Evolutionary conservation across 1,139 yeast genomes (phyloP), one percentile per base, ranked within the genome.

Genomic region (Groenewaldozyma auringiensis): DNA sequence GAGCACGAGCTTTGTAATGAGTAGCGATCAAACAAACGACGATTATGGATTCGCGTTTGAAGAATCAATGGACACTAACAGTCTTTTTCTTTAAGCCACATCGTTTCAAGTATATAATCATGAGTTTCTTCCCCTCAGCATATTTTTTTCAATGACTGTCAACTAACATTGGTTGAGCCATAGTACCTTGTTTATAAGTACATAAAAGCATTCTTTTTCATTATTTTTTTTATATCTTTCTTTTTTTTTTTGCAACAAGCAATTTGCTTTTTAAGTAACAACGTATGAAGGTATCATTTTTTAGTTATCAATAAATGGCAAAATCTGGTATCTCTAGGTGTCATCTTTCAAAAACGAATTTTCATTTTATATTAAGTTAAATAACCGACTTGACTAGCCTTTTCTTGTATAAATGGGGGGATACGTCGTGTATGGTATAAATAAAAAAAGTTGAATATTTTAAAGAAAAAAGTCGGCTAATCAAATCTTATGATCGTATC

Each of bases 211-310:
- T 21, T 21, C 3, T 4, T 18, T 21, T 34, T 32, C 18, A 18
- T 21, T 17, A 9, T 20, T 20, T 20, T 29, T 29, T 31, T 18
- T 21, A 20, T n/a, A 33, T 21, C 31, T 2, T 13, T n/a, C 40
- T 37, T 37, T 22, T 37, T 37, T 22, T 37, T 22, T 37, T 21
- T 22, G 22, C 36, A n/a, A n/a, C n/a, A n/a, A n/a, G n/a, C n/a
- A n/a, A n/a, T n/a, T n/a, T n/a, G n/a, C n/a, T n/a, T n/a, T n/a
- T n/a, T n/a, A n/a, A n/a, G n/a, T n/a, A n/a, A n/a, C n/a, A n/a
- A n/a, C n/a, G n/a, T n/a, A n/a, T n/a, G n/a, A n/a, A n/a, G n/a
- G n/a, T n/a, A n/a, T n/a, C n/a, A n/a, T n/a, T n/a, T n/a, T n/a
- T n/a, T n/a, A n/a, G n/a, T n/a, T n/a, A n/a, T n/a, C n/a, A n/a